Evolutionary conservation across 345 rosid species (phyloP).

Genomic region (Sisymbrium irio): DNA sequence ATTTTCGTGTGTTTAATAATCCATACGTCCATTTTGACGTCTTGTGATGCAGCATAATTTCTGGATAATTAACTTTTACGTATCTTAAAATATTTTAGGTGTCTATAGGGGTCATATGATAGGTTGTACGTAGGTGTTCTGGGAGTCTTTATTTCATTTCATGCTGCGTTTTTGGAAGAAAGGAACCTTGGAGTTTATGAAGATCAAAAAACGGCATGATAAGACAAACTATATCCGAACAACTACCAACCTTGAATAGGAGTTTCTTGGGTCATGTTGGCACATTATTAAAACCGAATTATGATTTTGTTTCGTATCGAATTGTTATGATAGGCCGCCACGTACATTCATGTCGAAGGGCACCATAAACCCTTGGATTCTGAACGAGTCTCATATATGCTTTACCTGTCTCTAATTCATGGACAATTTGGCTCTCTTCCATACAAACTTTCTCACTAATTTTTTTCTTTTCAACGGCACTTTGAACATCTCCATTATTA

Average conservation of each 20-base stretch:
- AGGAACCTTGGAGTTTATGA: background rate
- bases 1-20: background rate
- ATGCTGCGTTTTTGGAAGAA: background rate
- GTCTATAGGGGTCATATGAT: background rate
- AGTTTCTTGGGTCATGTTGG: background rate
- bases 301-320: background rate
- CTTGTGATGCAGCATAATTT: no score
- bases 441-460: background rate
- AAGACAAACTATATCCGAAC: background rate
- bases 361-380: background rate
- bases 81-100: background rate
- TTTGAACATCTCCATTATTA: background rate
- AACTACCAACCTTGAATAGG: no score
- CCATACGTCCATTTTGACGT: background rate
- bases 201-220: background rate
- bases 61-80: no score
- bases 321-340: background rate
- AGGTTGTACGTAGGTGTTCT: no score
- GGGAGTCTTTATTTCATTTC: background rate
- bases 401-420: slow-evolving; percentile 21
- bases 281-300: background rate
- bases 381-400: slow-evolving; percentile 1
- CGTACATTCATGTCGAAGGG: background rate
- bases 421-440: slow-evolving; percentile 23
- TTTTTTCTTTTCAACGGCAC: background rate